phyloP scores from a whole-genome alignment of 208 protist genomes.

The Naegleria gruberi region DNA sequence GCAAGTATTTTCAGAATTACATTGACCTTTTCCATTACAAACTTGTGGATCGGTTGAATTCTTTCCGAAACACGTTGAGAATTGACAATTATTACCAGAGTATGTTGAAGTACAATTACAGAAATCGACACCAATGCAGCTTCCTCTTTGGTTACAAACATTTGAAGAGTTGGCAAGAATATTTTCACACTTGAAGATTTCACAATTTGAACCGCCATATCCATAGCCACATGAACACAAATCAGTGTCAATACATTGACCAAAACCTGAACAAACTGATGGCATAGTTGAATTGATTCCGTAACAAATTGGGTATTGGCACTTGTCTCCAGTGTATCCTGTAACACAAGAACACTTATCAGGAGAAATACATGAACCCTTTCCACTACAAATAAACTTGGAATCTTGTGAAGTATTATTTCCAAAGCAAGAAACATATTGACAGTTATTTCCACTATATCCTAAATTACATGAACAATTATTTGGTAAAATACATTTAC shows the following conservation, averaged over 20 bases:
- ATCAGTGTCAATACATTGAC: not conserved
- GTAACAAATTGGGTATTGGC: not conserved
- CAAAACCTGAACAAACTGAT: not conserved
- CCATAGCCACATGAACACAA: not conserved
- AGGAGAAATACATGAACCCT: not conserved
- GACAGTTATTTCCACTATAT: not conserved
- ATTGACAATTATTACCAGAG: not conserved
- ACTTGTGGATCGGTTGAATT: not conserved
- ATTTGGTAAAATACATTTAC: not conserved
- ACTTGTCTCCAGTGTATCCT: not conserved
- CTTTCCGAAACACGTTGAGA: not conserved
- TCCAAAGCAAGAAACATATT: not conserved
- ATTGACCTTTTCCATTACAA: not conserved
- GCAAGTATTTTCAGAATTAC: not conserved
- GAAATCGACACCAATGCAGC: no score
- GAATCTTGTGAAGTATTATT: not conserved
- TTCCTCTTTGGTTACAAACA: no score
- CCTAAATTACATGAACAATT: not conserved
- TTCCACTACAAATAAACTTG: not conserved
- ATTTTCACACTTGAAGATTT: not conserved
- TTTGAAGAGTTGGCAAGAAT: not conserved
- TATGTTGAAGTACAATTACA: no score
- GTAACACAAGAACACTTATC: not conserved
- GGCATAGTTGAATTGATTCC: not conserved
- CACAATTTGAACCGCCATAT: not conserved